These are phyloP conservation scores for Myxozyma monticola DNA, from an alignment of 805 yeast genomes.

Conservation along the genomic window DNA sequence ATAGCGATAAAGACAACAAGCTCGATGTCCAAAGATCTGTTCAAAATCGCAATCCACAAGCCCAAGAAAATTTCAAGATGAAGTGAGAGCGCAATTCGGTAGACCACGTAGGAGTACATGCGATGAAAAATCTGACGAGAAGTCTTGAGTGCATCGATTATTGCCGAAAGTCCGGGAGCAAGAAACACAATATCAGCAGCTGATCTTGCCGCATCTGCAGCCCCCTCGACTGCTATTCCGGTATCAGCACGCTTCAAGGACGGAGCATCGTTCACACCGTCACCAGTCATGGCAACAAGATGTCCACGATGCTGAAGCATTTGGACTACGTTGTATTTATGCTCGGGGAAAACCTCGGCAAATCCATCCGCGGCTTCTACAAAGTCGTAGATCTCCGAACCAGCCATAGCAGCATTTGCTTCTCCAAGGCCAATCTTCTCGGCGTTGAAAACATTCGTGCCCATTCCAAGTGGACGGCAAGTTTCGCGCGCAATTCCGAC, in stretches of 20 bases:
- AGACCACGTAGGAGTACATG: constrained; percentile 96
- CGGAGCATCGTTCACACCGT: constrained; percentile 70
- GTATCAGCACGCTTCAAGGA: constrained; percentile 71
- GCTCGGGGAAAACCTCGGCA: constrained; percentile 70
- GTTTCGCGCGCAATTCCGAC: constrained; percentile 99
- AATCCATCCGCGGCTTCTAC: constrained; percentile 93
- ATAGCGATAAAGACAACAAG: constrained; percentile 95
- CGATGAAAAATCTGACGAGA: constrained; percentile 98
- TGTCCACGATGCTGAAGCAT: constrained; percentile 63
- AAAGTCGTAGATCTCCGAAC: constrained; percentile 65
- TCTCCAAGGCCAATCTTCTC: constrained; percentile 95
- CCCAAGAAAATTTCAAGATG: constrained; percentile 94
- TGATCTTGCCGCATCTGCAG: constrained; percentile 48
- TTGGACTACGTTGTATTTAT: constrained; percentile 66
- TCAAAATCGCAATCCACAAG: constrained; percentile 93
- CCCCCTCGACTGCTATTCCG: constrained; percentile 78
- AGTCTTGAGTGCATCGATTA: constrained; percentile 71
- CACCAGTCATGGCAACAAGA: constrained; percentile 71
- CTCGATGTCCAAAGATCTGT: constrained; percentile 82
- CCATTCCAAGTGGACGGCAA: constrained; percentile 95
- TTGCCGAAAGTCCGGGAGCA: constrained; percentile 63
- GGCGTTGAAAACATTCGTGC: constrained; percentile 95
- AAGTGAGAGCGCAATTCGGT: constrained; percentile 94
- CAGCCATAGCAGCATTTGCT: constrained; percentile 65
- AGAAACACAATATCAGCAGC: constrained; percentile 50